Conservation (phyloP, 108 stramenopile genomes). For the Epipyxis sp. region DNA sequence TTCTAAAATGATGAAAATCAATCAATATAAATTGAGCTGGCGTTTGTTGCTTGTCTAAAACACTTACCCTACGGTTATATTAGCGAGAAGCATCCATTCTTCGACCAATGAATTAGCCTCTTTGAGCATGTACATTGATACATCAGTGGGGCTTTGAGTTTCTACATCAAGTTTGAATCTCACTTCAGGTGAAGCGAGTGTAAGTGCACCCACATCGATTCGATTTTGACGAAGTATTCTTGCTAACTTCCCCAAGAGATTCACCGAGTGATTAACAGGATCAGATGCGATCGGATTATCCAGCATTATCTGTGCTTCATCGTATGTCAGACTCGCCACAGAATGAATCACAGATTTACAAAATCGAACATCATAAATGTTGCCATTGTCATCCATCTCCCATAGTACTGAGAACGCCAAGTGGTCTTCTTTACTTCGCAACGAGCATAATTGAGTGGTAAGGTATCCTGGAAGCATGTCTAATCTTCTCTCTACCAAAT, state of each 20-base stretch:
- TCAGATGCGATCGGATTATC: constrained; percentile 62
- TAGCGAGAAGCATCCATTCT: constrained; percentile 98
- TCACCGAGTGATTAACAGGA: constrained; percentile 71
- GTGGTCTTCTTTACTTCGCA: constrained; percentile 83
- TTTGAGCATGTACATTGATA: constrained; percentile 77
- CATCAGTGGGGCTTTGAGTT: constrained; percentile 93
- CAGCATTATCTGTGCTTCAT: constrained; percentile 87
- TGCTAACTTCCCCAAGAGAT: constrained; percentile 73
- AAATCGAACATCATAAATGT: constrained; percentile 71
- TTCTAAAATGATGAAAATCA: too few species aligned
- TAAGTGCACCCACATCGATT: constrained; percentile 90
- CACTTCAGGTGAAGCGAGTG: constrained; percentile 88
- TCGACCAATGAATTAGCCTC: constrained; percentile 91
- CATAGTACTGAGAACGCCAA: constrained; percentile 81
- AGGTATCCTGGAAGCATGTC: constrained; percentile 94
- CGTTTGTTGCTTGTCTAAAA: too few species aligned
- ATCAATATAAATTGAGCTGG: too few species aligned
- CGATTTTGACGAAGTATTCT: constrained; percentile 75
- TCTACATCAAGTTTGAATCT: constrained; percentile 89
- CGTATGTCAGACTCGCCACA: constrained; percentile 88
- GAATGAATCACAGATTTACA: constrained; percentile 89
- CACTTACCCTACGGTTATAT: constrained; percentile 93
- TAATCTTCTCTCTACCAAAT: constrained; percentile 89
- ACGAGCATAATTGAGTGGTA: constrained; percentile 90
- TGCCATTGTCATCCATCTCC: constrained; percentile 79